Evolutionary conservation across 305 asterid genomes (phyloP).

Genomic region (Stenogyne calaminthoides): DNA sequence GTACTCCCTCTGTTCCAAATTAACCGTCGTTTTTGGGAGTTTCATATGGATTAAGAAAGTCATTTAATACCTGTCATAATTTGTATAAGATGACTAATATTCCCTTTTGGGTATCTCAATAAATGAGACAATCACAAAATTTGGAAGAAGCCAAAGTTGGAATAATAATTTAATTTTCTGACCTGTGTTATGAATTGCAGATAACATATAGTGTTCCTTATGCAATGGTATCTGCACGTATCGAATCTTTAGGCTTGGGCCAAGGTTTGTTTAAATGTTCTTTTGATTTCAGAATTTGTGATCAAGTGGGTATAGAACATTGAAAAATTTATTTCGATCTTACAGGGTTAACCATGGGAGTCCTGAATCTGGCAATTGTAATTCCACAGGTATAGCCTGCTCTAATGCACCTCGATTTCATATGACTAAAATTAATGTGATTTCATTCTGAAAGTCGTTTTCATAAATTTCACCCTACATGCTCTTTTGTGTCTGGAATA

Average conservation of each 20-base stretch:
- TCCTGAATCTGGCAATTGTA: conserved; percentile 81
- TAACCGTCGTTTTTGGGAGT: no score
- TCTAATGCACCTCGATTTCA: background rate
- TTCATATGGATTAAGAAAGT: no score
- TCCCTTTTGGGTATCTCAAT: no score
- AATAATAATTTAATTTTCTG: background rate
- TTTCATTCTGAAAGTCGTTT: background rate
- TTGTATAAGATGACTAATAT: no score
- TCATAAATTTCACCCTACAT: background rate
- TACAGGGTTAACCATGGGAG: conserved; percentile 89
- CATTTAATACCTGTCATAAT: no score
- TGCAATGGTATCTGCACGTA: conserved; percentile 76
- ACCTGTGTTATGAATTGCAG: conserved; percentile 45
- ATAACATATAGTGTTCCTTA: conserved; percentile 89
- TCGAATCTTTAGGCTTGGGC: conserved; percentile 83
- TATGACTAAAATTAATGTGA: background rate
- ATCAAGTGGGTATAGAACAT: conserved; percentile 16
- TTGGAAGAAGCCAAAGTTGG: no score
- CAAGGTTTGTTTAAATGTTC: conserved; percentile 61
- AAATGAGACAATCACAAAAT: no score
- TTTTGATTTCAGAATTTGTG: conserved; percentile 25
- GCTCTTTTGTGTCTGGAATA: conserved; percentile 2
- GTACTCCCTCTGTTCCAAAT: no score
- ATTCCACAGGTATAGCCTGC: conserved; percentile 65
- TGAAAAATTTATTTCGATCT: conserved; percentile 25